Evolutionary conservation across 2,329 filamentous ascomycete species (phyloP).

Genomic region (Xylariales sp.): DNA sequence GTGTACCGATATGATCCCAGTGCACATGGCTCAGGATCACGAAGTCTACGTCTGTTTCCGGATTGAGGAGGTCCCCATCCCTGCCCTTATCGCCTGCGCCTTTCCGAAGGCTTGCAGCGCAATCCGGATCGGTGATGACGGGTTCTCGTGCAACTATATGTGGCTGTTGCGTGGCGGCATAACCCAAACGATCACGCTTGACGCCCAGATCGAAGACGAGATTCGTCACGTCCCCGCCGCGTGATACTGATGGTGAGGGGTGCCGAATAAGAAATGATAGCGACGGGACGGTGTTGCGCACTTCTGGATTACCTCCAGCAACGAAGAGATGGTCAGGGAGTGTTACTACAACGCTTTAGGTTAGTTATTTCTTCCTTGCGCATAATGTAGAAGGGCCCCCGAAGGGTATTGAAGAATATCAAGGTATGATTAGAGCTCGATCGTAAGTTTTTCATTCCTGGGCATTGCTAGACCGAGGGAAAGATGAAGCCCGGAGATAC

Average conservation of each 20-base stretch:
- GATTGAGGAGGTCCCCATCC: constrained; percentile 14
- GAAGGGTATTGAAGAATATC: not conserved
- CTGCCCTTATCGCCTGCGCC: constrained; percentile 25
- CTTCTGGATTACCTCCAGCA: constrained; percentile 55
- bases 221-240: constrained; percentile 47
- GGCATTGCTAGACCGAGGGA: not conserved
- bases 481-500: not conserved
- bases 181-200: constrained; percentile 57
- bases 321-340: constrained; percentile 61
- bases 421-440: not conserved
- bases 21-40: constrained; percentile 65
- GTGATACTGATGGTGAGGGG: constrained; percentile 45
- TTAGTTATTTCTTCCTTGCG: not conserved
- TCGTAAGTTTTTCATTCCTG: no score
- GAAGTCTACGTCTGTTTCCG: constrained; percentile 43
- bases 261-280: constrained; percentile 65
- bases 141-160: constrained; percentile 61
- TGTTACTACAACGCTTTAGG: constrained; percentile 49
- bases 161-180: constrained; percentile 56
- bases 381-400: not conserved
- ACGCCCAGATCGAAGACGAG: constrained; percentile 67
- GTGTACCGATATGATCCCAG: constrained; percentile 69
- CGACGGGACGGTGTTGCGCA: constrained; percentile 62
- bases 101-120: constrained; percentile 52
- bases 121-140: constrained; percentile 57